Evolutionary conservation across 2,329 filamentous ascomycete species (phyloP).

Genomic region (Ceratocystis harringtonii): DNA sequence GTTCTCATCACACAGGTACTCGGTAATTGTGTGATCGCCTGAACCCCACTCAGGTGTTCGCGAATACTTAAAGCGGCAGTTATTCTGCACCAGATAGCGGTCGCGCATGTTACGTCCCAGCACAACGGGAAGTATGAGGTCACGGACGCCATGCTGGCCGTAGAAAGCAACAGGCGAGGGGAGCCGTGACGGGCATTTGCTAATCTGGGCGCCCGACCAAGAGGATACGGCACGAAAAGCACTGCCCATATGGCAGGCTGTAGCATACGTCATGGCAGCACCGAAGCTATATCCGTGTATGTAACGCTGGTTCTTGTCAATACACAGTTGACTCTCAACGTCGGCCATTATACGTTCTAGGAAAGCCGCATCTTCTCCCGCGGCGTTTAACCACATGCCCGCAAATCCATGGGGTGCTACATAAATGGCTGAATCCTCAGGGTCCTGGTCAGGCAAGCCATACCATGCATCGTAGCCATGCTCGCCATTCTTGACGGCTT

Average conservation of each 20-base stretch:
- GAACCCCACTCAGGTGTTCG: constrained; percentile 19
- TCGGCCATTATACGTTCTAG: constrained; percentile 27
- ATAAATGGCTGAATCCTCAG: constrained; percentile 26
- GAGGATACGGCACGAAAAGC: constrained; percentile 27
- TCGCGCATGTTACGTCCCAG: constrained; percentile 24
- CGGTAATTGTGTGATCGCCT: constrained; percentile 20
- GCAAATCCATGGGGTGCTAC: constrained; percentile 29
- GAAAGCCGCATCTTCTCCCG: constrained; percentile 29
- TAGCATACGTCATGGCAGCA: constrained; percentile 28
- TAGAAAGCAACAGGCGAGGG: constrained; percentile 26
- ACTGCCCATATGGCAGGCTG: constrained; percentile 27
- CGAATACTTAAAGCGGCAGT: constrained; percentile 22
- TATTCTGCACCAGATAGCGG: constrained; percentile 25
- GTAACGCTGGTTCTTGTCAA: constrained; percentile 29
- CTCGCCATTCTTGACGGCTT: constrained; percentile 25
- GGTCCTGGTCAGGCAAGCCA: constrained; percentile 25
- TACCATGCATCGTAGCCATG: constrained; percentile 25
- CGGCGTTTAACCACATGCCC: constrained; percentile 29
- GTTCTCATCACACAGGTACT: constrained; percentile 21
- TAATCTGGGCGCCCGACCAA: constrained; percentile 23
- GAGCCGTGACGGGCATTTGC: constrained; percentile 23
- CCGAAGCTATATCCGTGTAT: constrained; percentile 32
- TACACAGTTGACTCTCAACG: constrained; percentile 28
- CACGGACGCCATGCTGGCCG: constrained; percentile 26
- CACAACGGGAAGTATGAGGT: constrained; percentile 25